Conservation (phyloP, 2,329 filamentous ascomycete genomes). For the Cladophialophora carrionii region DNA sequence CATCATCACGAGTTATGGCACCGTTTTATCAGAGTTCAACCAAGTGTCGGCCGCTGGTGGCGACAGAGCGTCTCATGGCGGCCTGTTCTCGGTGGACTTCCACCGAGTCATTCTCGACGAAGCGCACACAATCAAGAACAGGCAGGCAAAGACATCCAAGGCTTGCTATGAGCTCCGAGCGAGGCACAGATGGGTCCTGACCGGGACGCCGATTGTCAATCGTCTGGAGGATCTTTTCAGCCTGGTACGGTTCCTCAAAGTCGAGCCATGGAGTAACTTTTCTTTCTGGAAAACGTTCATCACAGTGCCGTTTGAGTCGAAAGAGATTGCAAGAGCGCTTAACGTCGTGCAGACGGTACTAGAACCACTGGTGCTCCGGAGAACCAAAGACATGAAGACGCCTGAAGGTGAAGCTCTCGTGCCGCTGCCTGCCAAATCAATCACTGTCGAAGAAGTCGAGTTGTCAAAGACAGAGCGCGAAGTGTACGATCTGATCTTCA, state of each 20-base stretch:
- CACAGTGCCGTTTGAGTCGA: slow-evolving; percentile 93
- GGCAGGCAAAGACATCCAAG: slow-evolving; percentile 88
- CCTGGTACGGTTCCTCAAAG: slow-evolving; percentile 84
- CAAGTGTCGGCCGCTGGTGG: slow-evolving; percentile 69
- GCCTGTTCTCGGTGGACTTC: slow-evolving; percentile 90
- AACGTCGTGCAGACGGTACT: slow-evolving; percentile 97
- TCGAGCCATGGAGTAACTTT: slow-evolving; percentile 98
- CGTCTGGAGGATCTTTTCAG: slow-evolving; percentile 93
- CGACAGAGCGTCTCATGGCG: slow-evolving; percentile 67
- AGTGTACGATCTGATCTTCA: slow-evolving; percentile 90
- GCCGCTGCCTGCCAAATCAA: slow-evolving; percentile 74
- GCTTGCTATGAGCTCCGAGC: slow-evolving; percentile 90
- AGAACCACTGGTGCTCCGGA: slow-evolving; percentile 89
- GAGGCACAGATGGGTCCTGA: slow-evolving; percentile 87
- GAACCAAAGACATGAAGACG: slow-evolving; percentile 98
- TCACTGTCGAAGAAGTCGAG: slow-evolving; percentile 86
- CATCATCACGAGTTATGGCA: slow-evolving; percentile 92
- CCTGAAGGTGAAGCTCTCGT: slow-evolving; percentile 82
- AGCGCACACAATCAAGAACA: slow-evolving; percentile 88
- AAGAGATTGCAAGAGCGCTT: slow-evolving; percentile 87
- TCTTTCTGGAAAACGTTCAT: slow-evolving; percentile 99
- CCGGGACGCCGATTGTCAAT: slow-evolving; percentile 96
- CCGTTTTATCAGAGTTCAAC: slow-evolving; percentile 85
- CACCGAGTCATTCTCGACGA: slow-evolving; percentile 96
- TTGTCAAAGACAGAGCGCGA: slow-evolving; percentile 82